Conservation (phyloP, 1,284 basidiomycete species). For the Melampsora americana region DNA sequence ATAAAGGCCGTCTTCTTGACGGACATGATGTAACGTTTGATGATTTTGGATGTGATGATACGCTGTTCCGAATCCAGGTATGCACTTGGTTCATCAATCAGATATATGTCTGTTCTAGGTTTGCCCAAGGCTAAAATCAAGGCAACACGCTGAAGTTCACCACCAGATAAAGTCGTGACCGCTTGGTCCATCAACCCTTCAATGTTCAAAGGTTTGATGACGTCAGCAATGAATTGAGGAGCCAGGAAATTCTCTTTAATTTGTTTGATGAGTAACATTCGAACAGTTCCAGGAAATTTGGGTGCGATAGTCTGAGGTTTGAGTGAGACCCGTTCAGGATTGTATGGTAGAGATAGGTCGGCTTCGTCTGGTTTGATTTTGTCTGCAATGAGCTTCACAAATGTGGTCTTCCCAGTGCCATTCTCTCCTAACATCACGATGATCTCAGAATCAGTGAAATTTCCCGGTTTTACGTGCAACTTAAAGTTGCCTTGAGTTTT, state of each 20-base stretch:
- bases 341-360: conserved; percentile 76
- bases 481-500: conserved; percentile 93
- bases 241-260: conserved; percentile 91
- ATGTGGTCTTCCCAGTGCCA: conserved; percentile 94
- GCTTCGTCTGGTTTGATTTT: conserved; percentile 77
- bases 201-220: conserved; percentile 89
- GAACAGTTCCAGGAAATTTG: conserved; percentile 87
- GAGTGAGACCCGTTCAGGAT: conserved; percentile 87
- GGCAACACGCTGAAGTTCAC: conserved; percentile 91
- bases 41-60: conserved; percentile 93
- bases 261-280: conserved; percentile 85
- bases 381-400: conserved; percentile 86
- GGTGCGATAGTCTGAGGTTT: conserved; percentile 96
- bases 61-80: conserved; percentile 97
- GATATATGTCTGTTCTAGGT: conserved; percentile 73
- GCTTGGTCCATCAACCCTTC: conserved; percentile 93
- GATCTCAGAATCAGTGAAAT: conserved; percentile 93
- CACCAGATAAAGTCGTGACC: conserved; percentile 90
- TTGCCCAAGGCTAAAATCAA: conserved; percentile 80
- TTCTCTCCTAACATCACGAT: conserved; percentile 97
- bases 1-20: conserved; percentile 94
- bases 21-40: conserved; percentile 82
- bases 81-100: conserved; percentile 64
- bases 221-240: conserved; percentile 93
- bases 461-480: conserved; percentile 77